A percentile compares a stretch with the other conserved stretches of the same genome.
Evolutionary conservation across 2,329 filamentous ascomycete genomes (phyloP).

Genomic region (Leptographium procerum): DNA sequence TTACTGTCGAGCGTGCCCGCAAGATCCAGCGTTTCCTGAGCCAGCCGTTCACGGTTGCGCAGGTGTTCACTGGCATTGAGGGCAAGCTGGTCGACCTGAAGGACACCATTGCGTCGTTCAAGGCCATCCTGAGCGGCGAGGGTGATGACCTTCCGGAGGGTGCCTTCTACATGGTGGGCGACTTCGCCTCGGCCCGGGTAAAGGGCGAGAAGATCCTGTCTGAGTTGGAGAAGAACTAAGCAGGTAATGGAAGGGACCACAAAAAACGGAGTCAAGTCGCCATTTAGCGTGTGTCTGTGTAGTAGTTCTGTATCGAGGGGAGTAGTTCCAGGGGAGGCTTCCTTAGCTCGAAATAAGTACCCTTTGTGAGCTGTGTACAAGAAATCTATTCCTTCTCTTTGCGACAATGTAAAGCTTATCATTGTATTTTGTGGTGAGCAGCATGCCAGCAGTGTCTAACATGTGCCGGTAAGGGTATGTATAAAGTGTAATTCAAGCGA

Average conservation of each 20-base stretch:
- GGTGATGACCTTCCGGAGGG: slow-evolving; percentile 91
- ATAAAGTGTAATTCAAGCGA: no score
- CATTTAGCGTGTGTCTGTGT: slow-evolving; percentile 8
- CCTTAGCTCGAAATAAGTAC: slow-evolving; percentile 45
- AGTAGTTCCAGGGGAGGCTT: slow-evolving; percentile 31
- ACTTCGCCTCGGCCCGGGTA: slow-evolving; percentile 79
- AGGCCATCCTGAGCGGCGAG: slow-evolving; percentile 90
- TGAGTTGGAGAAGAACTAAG: slow-evolving; percentile 61
- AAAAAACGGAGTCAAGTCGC: slow-evolving; percentile 2
- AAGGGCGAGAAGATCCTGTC: slow-evolving; percentile 99
- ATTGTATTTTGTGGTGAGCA: background rate
- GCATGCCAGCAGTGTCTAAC: no score
- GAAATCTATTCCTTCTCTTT: slow-evolving; percentile 24
- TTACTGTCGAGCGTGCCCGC: slow-evolving; percentile 99
- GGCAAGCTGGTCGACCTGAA: slow-evolving; percentile 95
- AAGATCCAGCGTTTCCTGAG: slow-evolving; percentile 99
- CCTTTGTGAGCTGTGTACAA: slow-evolving; percentile 49
- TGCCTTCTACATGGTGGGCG: slow-evolving; percentile 96
- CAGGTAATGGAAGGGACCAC: slow-evolving; percentile 3
- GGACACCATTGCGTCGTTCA: slow-evolving; percentile 96
- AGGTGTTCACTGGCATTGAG: slow-evolving; percentile 86
- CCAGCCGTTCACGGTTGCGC: slow-evolving; percentile 88
- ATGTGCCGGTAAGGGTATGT: no score
- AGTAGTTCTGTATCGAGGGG: slow-evolving; percentile 42
- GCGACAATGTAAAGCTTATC: background rate